These are phyloP conservation scores for Trypanosomatidae sp. DNA, from an alignment of 208 protist genomes.

Conservation along the genomic window DNA sequence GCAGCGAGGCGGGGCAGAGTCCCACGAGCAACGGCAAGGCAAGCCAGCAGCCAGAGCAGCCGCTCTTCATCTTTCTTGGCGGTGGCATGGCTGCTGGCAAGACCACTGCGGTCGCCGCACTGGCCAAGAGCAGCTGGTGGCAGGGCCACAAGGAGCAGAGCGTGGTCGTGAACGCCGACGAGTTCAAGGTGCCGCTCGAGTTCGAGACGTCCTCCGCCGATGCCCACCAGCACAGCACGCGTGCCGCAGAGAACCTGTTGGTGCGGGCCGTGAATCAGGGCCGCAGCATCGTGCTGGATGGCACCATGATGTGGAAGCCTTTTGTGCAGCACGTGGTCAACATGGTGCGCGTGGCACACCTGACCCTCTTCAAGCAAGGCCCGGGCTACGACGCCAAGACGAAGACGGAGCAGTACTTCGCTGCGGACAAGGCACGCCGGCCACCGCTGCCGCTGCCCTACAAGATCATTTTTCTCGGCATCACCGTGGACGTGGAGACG, in stretches of 20 bases:
- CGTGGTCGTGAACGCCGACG: slow-evolving; percentile 83
- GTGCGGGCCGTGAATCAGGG: slow-evolving; percentile 82
- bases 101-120: slow-evolving; percentile 71
- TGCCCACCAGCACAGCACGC: slow-evolving; percentile 63
- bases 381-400: slow-evolving; percentile 48
- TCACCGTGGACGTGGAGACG: slow-evolving; percentile 83
- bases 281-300: slow-evolving; percentile 83
- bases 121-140: slow-evolving; percentile 79
- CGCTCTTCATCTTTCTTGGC: slow-evolving; percentile 87
- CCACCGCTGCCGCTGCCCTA: slow-evolving; percentile 55
- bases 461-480: slow-evolving; percentile 74
- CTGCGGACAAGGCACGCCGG: slow-evolving; percentile 27
- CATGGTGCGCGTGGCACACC: slow-evolving; percentile 84
- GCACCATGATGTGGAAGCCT: slow-evolving; percentile 91
- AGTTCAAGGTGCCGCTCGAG: slow-evolving; percentile 67
- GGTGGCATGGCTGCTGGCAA: slow-evolving; percentile 91
- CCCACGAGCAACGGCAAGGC: background rate
- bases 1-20: too few species aligned
- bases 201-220: slow-evolving; percentile 25
- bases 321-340: slow-evolving; percentile 77
- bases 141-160: slow-evolving; percentile 64
- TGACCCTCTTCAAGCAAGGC: slow-evolving; percentile 61
- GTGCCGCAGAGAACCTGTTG: slow-evolving; percentile 73
- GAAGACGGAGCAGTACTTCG: slow-evolving; percentile 72
- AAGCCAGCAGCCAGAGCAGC: slow-evolving; percentile 24